These are phyloP conservation scores for Quambalaria eucalypti DNA, from an alignment of 1,284 basidiomycete species.

Conservation along the genomic window DNA sequence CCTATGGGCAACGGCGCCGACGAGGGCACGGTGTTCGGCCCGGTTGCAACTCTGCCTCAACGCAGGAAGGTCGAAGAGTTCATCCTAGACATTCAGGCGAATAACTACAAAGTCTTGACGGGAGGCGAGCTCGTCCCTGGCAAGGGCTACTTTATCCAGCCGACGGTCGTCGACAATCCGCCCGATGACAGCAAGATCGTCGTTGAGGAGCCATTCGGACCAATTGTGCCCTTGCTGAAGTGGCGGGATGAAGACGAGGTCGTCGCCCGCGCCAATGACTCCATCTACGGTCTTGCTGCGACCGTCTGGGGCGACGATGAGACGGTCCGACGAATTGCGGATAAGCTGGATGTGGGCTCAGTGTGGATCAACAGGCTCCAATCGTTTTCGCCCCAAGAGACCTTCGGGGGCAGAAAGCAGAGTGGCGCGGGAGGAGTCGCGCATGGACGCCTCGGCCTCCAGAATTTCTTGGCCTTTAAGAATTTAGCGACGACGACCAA, in stretches of 20 bases:
- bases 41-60: slow-evolving; percentile 27
- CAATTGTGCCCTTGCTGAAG: slow-evolving; percentile 20
- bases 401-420: too few relatives aligned
- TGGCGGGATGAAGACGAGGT: slow-evolving; percentile 23
- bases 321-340: slow-evolving; percentile 11
- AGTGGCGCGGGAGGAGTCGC: too few relatives aligned
- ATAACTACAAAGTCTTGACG: slow-evolving; percentile 15
- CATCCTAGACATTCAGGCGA: slow-evolving; percentile 17
- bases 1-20: slow-evolving; percentile 16
- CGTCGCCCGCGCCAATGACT: slow-evolving; percentile 19
- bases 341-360: too few relatives aligned
- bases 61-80: slow-evolving; percentile 22
- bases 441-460: too few relatives aligned
- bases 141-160: slow-evolving; percentile 16
- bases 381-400: too few relatives aligned
- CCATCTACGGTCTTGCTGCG: slow-evolving; percentile 17
- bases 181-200: slow-evolving; percentile 19
- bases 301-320: slow-evolving; percentile 13
- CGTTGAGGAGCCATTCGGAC: slow-evolving; percentile 24
- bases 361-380: too few relatives aligned
- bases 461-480: too few relatives aligned
- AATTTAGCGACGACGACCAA: too few relatives aligned
- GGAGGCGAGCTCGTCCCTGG: slow-evolving; percentile 10
- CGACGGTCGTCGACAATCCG: slow-evolving; percentile 21
- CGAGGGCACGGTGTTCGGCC: slow-evolving; percentile 16